Base-by-base conservation (phyloP, 2,329 filamentous ascomycete genomes). In the Epichloe coenophiala region DNA sequence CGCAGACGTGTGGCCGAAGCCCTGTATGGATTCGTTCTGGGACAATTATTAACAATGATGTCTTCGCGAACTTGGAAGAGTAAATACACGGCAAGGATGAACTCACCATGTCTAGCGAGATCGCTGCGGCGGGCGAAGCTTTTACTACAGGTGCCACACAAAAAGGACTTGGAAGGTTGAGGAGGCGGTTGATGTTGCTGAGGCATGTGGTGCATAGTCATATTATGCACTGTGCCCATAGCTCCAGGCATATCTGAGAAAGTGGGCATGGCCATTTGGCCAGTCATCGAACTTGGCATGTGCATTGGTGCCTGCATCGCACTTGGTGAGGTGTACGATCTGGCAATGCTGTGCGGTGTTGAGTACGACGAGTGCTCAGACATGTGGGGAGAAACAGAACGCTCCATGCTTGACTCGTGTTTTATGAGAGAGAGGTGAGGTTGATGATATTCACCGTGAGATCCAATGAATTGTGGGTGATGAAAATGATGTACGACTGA, bases 1-100 rank as follows among this genome's bases (percentile, higher is more conserved):
- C 90, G 69, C 93, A 98, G 47, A 91, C 84, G 64, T 98, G 93
- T 46, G 93, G 93, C 53, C 91, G 78, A 52, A 90, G 77, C 44
- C 91, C 91, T 54, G 83, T 95, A 68, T 98, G 93, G 58, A 98
- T 98, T 44, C 93, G 88, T 71, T 97, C 91, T 96, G 60, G 87
- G 5, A 40, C 2, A 45, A 43, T 42, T 23, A 41, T 33, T 13
- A 27, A 12, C 31, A 12, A 19, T 37, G 33, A 7, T 17, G 27
- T 41, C 27, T 31, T 31, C 9, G 9, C 27, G 3, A 1, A 31
- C 3, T 31, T 3, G 27, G 27, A 31, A 4, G 9, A 11, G 27
- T 11, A 2, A 31, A 31, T 31, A n/a, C 15, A 31, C 13, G 19
- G 17, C 40, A 23, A 19, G 40, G 17, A 5, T n/a, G 33, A 17